phyloP scores from a whole-genome alignment of 306 rosid genomes.

The Arachis stenosperma region DNA sequence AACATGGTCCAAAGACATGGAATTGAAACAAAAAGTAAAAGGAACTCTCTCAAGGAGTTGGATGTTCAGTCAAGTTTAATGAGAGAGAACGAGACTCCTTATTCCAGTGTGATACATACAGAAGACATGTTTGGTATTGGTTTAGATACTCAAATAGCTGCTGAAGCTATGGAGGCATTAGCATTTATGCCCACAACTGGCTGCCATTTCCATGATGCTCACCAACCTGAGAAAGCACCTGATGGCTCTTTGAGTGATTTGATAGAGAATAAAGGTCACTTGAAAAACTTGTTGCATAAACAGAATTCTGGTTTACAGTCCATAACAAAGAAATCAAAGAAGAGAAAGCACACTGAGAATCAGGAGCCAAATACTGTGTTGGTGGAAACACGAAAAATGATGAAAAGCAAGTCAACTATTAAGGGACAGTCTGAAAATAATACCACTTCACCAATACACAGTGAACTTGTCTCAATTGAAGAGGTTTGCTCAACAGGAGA shows the following conservation, averaged over 20 bases:
- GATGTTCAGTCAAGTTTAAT: constrained; percentile 36
- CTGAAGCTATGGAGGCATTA: constrained; percentile 75
- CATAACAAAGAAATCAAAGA: constrained; percentile 38
- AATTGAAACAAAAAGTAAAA: constrained; percentile 20
- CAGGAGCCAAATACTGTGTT: constrained; percentile 43
- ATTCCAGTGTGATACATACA: constrained; percentile 37
- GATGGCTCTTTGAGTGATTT: constrained; percentile 38
- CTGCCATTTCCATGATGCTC: constrained; percentile 33
- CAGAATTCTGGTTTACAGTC: constrained; percentile 37
- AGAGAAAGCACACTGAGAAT: constrained; percentile 36
- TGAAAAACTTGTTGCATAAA: constrained; percentile 29
- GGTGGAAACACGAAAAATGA: constrained; percentile 33
- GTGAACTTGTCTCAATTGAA: constrained; percentile 28
- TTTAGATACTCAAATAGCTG: constrained; percentile 81
- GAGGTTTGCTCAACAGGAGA: constrained; percentile 38
- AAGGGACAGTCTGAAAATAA: constrained; percentile 37
- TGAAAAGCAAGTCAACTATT: constrained; percentile 38
- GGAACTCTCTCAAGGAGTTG: constrained; percentile 31
- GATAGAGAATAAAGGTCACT: constrained; percentile 34
- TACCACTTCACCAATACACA: constrained; percentile 22
- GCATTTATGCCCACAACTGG: constrained; percentile 44
- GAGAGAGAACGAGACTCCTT: constrained; percentile 40
- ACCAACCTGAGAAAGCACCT: constrained; percentile 34
- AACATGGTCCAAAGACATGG: constrained; percentile 36
- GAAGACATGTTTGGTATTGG: constrained; percentile 57